Percentiles rank a stretch among this genome's conserved stretches.
phyloP scores from a whole-genome alignment of 805 yeast species.

The Pichia pseudocactophila region DNA sequence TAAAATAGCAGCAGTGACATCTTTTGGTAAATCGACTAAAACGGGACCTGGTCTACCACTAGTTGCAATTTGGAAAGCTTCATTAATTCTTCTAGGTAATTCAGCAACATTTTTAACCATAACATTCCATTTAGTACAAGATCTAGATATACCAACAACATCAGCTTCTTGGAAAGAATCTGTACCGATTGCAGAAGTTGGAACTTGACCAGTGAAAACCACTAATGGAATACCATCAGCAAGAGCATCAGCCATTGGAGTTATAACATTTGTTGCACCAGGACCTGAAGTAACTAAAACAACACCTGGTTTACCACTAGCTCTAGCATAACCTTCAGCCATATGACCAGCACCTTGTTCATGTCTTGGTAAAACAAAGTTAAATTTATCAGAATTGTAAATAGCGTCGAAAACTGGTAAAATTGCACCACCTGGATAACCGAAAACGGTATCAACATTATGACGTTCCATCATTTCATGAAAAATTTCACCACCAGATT shows the following conservation, averaged over 20 bases:
- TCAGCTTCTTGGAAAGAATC: slow-evolving; percentile 99
- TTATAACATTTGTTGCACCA: slow-evolving; percentile 95
- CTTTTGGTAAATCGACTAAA: slow-evolving; percentile 94
- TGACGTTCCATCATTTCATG: slow-evolving; percentile 98
- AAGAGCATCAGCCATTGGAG: slow-evolving; percentile 97
- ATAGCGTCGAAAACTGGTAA: slow-evolving; percentile 97
- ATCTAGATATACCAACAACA: slow-evolving; percentile 90
- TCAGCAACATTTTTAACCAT: slow-evolving; percentile 95
- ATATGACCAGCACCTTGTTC: slow-evolving; percentile 99
- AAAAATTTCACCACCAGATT: slow-evolving; percentile 97
- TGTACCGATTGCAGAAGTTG: slow-evolving; percentile 92
- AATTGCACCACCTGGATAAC: slow-evolving; percentile 99
- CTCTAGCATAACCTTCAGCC: slow-evolving; percentile 99
- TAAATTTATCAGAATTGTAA: slow-evolving; percentile 79
- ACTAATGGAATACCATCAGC: slow-evolving; percentile 97
- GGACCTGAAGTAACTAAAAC: slow-evolving; percentile 99
- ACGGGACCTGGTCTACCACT: slow-evolving; percentile 98
- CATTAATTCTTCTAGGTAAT: slow-evolving; percentile 90
- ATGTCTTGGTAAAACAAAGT: slow-evolving; percentile 88
- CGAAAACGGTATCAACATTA: slow-evolving; percentile 90
- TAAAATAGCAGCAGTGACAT: slow-evolving; percentile 88
- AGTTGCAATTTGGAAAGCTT: slow-evolving; percentile 95
- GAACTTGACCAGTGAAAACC: slow-evolving; percentile 95
- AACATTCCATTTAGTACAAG: slow-evolving; percentile 98
- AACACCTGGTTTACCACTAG: slow-evolving; percentile 92